Percentiles rank a stretch among this genome's conserved stretches.
These are phyloP conservation scores for Heterobasidion occidentale DNA, from an alignment of 1,284 basidiomycete species.

Conservation along the genomic window DNA sequence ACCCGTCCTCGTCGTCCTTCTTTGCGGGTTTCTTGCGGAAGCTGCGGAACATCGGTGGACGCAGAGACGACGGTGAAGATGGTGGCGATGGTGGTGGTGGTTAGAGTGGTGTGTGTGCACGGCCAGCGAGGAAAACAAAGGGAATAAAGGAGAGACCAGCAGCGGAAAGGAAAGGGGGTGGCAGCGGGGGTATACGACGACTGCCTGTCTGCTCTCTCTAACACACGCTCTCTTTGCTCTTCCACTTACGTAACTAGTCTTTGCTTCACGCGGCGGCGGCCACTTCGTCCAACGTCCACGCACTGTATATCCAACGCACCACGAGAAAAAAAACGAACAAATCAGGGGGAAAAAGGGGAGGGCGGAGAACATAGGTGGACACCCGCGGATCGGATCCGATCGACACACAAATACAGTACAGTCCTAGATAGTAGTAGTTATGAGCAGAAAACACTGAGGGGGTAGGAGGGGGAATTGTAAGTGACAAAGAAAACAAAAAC, in stretches of 20 bases:
- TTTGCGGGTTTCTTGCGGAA: slow-evolving; percentile 42
- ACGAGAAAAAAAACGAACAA: background rate
- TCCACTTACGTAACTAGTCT: too few species aligned
- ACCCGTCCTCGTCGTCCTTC: slow-evolving; percentile 32
- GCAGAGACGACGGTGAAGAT: background rate
- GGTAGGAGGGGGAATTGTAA: slow-evolving; percentile 4
- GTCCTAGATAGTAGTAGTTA: background rate
- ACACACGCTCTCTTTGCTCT: too few species aligned
- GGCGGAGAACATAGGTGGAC: background rate
- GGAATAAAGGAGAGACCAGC: slow-evolving; percentile 9
- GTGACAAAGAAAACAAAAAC: slow-evolving; percentile 2
- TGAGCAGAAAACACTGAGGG: background rate
- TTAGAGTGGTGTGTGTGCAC: background rate
- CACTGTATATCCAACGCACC: too few species aligned
- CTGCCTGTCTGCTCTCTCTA: too few species aligned
- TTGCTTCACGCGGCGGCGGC: too few species aligned
- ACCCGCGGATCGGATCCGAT: background rate
- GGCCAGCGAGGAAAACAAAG: background rate
- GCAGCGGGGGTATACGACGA: background rate
- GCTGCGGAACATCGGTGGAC: slow-evolving; percentile 58
- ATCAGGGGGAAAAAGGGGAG: slow-evolving; percentile 2
- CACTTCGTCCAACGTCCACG: too few species aligned
- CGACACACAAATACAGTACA: background rate
- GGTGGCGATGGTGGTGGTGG: background rate
- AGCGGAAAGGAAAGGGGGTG: background rate